Base-by-base conservation (phyloP, 176 grass and related monocot genomes). In the Avena eriantha region DNA sequence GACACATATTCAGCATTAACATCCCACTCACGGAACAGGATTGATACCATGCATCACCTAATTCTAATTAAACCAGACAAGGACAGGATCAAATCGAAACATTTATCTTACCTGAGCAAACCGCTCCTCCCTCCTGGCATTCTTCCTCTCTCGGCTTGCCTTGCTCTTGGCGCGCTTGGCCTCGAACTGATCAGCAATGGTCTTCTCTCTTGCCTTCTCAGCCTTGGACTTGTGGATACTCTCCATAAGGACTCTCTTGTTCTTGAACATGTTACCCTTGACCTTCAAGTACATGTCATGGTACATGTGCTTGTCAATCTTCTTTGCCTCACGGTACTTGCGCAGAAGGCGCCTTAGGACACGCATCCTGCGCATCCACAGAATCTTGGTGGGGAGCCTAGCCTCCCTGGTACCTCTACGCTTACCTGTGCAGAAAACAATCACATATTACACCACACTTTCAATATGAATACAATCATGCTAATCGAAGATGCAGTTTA, bases 251-350 rank as follows among this genome's bases (percentile, higher is more conserved):
- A 93, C 91, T 35, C 91, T 84, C 91, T 93, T 93, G 70, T 93
- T 93, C 51, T 93, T 93, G 41, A 88, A 93, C 13, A 87, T 83
- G 58, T 93, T 93, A 82, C 91, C 91, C 81, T 93, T 93, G 1
- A 93, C 91, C 70, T 82, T 90, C 88, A 93, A 78, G 84, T 93
- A 93, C 91, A 93, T 93, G 70, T 93, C 85, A n/a, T 93, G 91
- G 59, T 93, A 93, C 91, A 93, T 93, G 71, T 93, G 91, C 64
- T 93, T 93, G 77, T 93, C 91, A 15, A 93, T 93, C 70, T 93
- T 93, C 71, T 93, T 93, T 0, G 91, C 81, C 81, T 93, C 91
- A 39, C 91, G 84, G 35, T 93, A 93, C 60, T 93, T 93, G 81
- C 85, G 85, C 50, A 93, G 70, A 23, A 93, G 73, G 17, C 91